Base-by-base conservation (phyloP, 345 rosid species). In the Raphanus sativus region DNA sequence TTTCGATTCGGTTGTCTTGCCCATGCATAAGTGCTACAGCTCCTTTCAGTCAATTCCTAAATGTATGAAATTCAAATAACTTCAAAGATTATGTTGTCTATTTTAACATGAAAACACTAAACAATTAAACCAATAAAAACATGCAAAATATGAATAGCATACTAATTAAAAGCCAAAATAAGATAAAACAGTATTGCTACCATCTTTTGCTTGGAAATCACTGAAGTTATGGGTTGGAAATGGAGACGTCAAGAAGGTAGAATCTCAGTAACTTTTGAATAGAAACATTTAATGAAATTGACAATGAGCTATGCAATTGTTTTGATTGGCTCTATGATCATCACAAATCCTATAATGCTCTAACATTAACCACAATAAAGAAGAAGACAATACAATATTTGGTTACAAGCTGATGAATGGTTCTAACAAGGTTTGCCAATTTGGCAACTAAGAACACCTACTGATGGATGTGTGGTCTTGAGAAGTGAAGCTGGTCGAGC, bases 401-500 rank as follows among this genome's bases (percentile, higher is more conserved):
- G 73, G 73, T 50, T 8, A 70, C 36, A 65, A 69, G 40, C 17
- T 61, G 55, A 62, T 48, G 69, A 3, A 32, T 33, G 3, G 32
- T 42, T 65, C 73, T 78, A 86, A 88, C 97, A 91, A 12, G 15
- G 75, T 15, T 77, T 83, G 63, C 81, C 90, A 62, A 59, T 71
- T 70, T 66, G 80, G 81, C 92, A 90, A 34, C 5, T 59, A 56
- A 87, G 82, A 64, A 86, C 81, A 8, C 90, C 92, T 0, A 91
- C 86, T 32, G 79, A 71, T 29, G 82, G 85, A 66, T 86, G 62
- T 5, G 33, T 76, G 5, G 38, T 50, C 17, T 74, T 79, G 16
- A 90, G 80, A 69, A 87, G 70, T 30, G 89, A 80, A 71, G 87
- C 84, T 58, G 91, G 89, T 75, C 88, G 73, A 28, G 96, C 96